Evolutionary conservation across 2,329 filamentous ascomycete genomes (phyloP).

Genomic region (Penicillium sp.): DNA sequence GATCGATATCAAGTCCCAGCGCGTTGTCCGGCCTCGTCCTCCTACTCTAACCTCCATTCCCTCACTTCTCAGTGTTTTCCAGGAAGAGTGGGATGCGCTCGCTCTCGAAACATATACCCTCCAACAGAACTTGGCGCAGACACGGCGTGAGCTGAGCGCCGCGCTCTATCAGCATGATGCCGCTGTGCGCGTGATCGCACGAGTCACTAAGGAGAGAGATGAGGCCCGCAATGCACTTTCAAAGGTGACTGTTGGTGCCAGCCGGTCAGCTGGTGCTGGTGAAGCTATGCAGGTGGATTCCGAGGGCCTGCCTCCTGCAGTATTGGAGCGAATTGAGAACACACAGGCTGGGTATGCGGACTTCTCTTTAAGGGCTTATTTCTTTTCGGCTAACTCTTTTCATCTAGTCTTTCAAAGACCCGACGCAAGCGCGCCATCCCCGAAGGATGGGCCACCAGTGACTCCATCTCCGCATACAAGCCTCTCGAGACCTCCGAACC

Average conservation of each 20-base stretch:
- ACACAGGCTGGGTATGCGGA: conserved; percentile 73
- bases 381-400: conserved; percentile 17
- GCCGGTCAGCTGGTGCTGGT: conserved; percentile 53
- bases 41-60: conserved; percentile 95
- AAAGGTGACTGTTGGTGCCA: conserved; percentile 71
- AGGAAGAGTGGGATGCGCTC: conserved; percentile 96
- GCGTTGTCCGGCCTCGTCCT: conserved; percentile 82
- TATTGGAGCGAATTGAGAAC: conserved; percentile 72
- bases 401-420: conserved; percentile 72
- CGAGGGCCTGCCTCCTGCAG: conserved; percentile 68
- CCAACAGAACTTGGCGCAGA: conserved; percentile 83
- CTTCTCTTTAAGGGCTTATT: neutral
- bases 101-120: conserved; percentile 89
- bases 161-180: conserved; percentile 97
- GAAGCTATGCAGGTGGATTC: conserved; percentile 94
- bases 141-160: conserved; percentile 87
- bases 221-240: conserved; percentile 87
- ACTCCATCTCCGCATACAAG: conserved; percentile 64
- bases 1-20: conserved; percentile 78
- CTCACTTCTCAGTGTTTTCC: conserved; percentile 87
- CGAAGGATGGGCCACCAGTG: conserved; percentile 75
- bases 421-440: conserved; percentile 87
- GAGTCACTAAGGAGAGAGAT: conserved; percentile 85
- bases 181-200: conserved; percentile 89
- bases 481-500: conserved; percentile 54